A percentile compares a stretch with the other conserved stretches of the same genome.
phyloP scores from a whole-genome alignment of 257 asterid species.

The Solanum pennellii region DNA sequence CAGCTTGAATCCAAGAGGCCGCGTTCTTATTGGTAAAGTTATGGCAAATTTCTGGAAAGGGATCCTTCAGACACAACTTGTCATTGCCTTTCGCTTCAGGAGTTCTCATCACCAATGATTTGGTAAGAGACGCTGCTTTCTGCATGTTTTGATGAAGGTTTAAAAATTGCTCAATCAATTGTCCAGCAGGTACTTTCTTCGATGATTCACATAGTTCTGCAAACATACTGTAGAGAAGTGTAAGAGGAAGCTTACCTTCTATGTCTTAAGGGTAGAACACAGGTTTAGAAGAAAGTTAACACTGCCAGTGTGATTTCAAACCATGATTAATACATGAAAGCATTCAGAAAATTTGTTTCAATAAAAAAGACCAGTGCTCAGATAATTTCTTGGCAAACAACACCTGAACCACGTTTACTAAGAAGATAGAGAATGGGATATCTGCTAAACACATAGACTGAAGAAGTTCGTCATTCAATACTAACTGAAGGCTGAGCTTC shows the following conservation, averaged over 20 bases:
- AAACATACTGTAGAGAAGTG: constrained; percentile 36
- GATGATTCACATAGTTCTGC: constrained; percentile 58
- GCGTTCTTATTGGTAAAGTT: constrained; percentile 31
- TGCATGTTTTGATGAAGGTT: constrained; percentile 43
- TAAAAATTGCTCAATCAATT: constrained; percentile 53
- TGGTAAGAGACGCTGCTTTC: constrained; percentile 22
- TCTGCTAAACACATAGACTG: not conserved
- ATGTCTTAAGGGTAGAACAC: not conserved
- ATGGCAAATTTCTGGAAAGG: constrained; percentile 5
- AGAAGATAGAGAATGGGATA: not conserved
- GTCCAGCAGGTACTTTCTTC: constrained; percentile 33
- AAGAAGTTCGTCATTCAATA: not conserved
- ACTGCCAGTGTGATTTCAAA: not conserved
- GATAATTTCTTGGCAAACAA: not conserved
- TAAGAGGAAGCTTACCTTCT: not conserved
- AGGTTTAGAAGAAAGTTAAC: not conserved
- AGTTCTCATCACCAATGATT: constrained; percentile 14
- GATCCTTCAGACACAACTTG: not conserved
- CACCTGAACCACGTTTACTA: not conserved
- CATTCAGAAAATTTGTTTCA: not conserved
- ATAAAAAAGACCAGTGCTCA: not conserved
- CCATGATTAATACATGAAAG: not conserved
- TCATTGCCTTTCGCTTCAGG: constrained; percentile 14
- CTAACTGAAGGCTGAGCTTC: not conserved
- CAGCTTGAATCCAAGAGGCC: constrained; percentile 78